These are phyloP conservation scores for Globisporangium mamillatum DNA, from an alignment of 352 stramenopile species.

Conservation along the genomic window DNA sequence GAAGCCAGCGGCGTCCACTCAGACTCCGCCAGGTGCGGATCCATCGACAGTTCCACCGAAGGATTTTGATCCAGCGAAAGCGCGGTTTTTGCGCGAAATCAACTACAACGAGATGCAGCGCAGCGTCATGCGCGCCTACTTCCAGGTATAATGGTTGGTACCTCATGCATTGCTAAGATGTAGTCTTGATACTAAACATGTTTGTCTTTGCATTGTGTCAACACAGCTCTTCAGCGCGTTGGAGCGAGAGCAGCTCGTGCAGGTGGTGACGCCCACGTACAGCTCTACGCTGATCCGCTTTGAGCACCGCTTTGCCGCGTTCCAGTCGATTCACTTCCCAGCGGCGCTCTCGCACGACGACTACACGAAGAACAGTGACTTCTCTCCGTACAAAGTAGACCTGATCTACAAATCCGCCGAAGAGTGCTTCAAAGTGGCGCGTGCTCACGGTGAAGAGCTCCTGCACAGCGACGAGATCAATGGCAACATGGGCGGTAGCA, in stretches of 20 bases:
- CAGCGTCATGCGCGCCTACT: slow-evolving; percentile 74
- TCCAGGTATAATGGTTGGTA: slow-evolving; percentile 37
- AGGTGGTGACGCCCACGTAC: slow-evolving; percentile 45
- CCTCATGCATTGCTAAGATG: neutral
- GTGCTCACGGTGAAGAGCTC: slow-evolving; percentile 47
- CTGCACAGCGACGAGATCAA: slow-evolving; percentile 35
- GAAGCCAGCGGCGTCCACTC: slow-evolving; percentile 13
- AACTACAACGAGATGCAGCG: slow-evolving; percentile 77
- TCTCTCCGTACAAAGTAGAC: slow-evolving; percentile 63
- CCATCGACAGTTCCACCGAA: slow-evolving; percentile 6
- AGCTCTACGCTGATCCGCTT: slow-evolving; percentile 69
- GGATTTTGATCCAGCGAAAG: slow-evolving; percentile 44
- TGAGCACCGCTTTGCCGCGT: slow-evolving; percentile 73
- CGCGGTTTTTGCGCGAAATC: slow-evolving; percentile 70
- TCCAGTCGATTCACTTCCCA: slow-evolving; percentile 72
- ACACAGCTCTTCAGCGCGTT: slow-evolving; percentile 53
- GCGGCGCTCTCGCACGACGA: slow-evolving; percentile 69
- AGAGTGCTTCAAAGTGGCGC: slow-evolving; percentile 80
- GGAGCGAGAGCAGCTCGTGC: slow-evolving; percentile 67
- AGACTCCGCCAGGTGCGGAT: neutral
- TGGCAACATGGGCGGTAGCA: slow-evolving; percentile 11
- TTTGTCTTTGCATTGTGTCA: neutral
- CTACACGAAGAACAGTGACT: slow-evolving; percentile 76
- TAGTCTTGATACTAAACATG: neutral
- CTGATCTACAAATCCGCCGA: slow-evolving; percentile 84